A percentile compares a stretch with the other conserved stretches of the same genome.
Evolutionary conservation across 2,329 filamentous ascomycete species (phyloP).

Genomic region (Beauveria australis): DNA sequence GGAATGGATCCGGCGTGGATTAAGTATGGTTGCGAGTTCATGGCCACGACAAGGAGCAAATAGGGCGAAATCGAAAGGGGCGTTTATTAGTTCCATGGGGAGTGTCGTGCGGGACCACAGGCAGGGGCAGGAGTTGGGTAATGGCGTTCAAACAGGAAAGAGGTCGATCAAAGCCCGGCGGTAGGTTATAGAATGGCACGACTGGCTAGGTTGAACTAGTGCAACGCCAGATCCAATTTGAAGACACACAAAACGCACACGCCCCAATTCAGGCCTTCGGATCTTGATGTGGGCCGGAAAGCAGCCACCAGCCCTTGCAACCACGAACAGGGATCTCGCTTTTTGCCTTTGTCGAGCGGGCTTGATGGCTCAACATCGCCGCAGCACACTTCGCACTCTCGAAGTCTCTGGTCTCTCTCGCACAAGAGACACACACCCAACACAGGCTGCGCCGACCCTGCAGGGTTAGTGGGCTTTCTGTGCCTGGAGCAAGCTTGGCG

Average conservation of each 20-base stretch:
- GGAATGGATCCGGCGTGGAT: slow-evolving; percentile 4
- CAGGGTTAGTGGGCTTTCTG: background rate
- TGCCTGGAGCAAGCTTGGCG: slow-evolving; percentile 8
- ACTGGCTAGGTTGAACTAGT: slow-evolving; percentile 6
- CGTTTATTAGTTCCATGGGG: slow-evolving; percentile 5
- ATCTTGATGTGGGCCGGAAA: slow-evolving; percentile 29
- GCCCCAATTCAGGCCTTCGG: slow-evolving; percentile 22
- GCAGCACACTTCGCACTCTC: background rate
- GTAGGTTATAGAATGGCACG: slow-evolving; percentile 3
- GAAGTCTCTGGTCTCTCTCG: too few relatives aligned
- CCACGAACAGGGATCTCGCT: slow-evolving; percentile 11
- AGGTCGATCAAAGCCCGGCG: slow-evolving; percentile 9
- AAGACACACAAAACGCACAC: slow-evolving; percentile 8
- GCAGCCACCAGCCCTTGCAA: slow-evolving; percentile 12
- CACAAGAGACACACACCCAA: background rate
- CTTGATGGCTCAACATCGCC: background rate
- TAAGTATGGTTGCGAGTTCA: slow-evolving; percentile 11
- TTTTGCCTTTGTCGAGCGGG: slow-evolving; percentile 12
- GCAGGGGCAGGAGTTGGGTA: background rate
- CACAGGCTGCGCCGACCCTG: background rate
- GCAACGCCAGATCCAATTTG: slow-evolving; percentile 11
- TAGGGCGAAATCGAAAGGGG: slow-evolving; percentile 11
- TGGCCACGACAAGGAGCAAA: slow-evolving; percentile 9
- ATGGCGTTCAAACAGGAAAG: slow-evolving; percentile 6
- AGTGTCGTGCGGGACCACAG: slow-evolving; percentile 3